These are phyloP conservation scores for Saturnispora besseyi DNA, from an alignment of 805 yeast species.

Conservation along the genomic window DNA sequence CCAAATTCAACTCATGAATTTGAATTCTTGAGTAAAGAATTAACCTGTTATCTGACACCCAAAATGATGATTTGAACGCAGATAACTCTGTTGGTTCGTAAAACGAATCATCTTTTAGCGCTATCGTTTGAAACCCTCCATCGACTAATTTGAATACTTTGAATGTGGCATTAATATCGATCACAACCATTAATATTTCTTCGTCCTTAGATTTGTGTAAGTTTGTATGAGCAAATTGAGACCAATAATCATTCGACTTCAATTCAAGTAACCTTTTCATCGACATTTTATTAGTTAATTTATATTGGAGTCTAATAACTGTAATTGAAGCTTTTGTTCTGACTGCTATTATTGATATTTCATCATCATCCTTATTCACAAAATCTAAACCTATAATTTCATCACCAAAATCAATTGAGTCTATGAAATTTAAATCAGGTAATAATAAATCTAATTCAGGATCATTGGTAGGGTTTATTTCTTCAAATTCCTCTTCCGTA, in stretches of 20 bases:
- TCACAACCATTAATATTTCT: constrained; percentile 30
- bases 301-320: neutral
- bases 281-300: neutral
- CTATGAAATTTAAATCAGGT: neutral
- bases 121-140: constrained; percentile 2
- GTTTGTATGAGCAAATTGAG: constrained; percentile 4
- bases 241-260: constrained; percentile 6
- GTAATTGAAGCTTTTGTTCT: neutral
- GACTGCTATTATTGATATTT: neutral
- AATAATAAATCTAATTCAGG: neutral
- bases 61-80: constrained; percentile 41
- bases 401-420: constrained; percentile 1
- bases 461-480: neutral
- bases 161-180: constrained; percentile 50
- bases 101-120: constrained; percentile 17
- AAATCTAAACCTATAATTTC: constrained; percentile 5
- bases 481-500: constrained; percentile 5
- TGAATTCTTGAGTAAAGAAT: constrained; percentile 37
- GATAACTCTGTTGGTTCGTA: constrained; percentile 46
- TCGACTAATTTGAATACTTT: constrained; percentile 27
- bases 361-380: neutral
- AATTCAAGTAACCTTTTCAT: constrained; percentile 3
- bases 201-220: neutral
- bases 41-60: constrained; percentile 32
- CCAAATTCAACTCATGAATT: constrained; percentile 28